Percentiles rank a stretch among this genome's conserved stretches.
phyloP scores from a whole-genome alignment of 225 moss, liverwort and hornwort species.

The Lunularia cruciata region DNA sequence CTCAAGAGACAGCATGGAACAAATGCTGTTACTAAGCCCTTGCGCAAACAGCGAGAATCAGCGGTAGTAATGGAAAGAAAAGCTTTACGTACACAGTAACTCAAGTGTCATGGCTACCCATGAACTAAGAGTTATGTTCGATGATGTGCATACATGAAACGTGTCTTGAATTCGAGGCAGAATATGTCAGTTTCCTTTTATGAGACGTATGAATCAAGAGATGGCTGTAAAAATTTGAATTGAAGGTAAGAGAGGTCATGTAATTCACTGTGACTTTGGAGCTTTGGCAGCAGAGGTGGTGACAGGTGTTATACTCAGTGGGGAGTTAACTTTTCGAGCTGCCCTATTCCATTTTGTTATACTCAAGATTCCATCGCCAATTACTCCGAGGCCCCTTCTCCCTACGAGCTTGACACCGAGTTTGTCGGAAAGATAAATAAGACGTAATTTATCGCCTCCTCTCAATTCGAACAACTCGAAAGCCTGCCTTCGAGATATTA shows the following conservation, averaged over 20 bases:
- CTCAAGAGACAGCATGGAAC: too few relatives aligned
- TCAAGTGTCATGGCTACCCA: too few relatives aligned
- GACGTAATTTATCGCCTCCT: constrained; percentile 76
- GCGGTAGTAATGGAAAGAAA: too few relatives aligned
- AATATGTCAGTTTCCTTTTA: not conserved
- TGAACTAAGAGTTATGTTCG: not conserved
- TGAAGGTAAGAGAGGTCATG: not conserved
- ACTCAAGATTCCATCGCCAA: constrained; percentile 80
- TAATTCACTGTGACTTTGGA: constrained; percentile 27
- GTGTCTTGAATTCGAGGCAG: not conserved
- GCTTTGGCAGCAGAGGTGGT: constrained; percentile 25
- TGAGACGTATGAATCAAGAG: not conserved
- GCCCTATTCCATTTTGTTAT: constrained; percentile 75
- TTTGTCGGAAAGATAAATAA: constrained; percentile 68
- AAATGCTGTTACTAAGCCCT: too few relatives aligned
- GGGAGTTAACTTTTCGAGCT: constrained; percentile 51
- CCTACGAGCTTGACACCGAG: constrained; percentile 95
- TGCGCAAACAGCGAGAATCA: too few relatives aligned
- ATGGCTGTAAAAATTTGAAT: constrained; percentile 1
- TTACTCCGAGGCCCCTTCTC: constrained; percentile 85
- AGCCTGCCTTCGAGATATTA: constrained; percentile 84
- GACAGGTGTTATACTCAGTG: constrained; percentile 22
- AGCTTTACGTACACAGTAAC: too few relatives aligned
- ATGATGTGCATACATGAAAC: not conserved
- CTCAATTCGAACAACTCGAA: constrained; percentile 84